Percentiles rank a stretch among this genome's conserved stretches.
Evolutionary conservation across 2,329 filamentous ascomycete genomes (phyloP).

Genomic region (Colletotrichum sp.): DNA sequence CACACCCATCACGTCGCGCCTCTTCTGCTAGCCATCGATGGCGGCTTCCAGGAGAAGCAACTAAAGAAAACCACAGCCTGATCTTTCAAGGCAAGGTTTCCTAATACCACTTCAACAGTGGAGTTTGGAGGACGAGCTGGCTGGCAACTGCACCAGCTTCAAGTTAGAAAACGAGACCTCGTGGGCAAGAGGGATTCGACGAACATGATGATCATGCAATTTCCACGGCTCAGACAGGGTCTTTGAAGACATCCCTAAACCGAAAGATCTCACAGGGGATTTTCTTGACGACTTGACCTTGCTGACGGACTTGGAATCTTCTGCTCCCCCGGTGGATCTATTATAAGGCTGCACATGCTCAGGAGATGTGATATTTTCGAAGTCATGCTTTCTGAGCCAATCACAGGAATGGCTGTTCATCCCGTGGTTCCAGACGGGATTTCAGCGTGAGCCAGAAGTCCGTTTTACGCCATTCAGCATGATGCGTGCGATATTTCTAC

Average conservation of each 20-base stretch:
- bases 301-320: not conserved
- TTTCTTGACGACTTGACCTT: not conserved
- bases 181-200: not conserved
- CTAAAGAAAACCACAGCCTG: not conserved
- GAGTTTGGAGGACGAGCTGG: not conserved
- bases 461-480: not conserved
- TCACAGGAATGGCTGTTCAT: not conserved
- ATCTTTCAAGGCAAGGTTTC: not conserved
- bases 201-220: not conserved
- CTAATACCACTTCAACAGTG: not conserved
- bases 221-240: not conserved
- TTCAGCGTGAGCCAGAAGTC: not conserved
- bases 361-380: not conserved
- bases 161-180: not conserved
- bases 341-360: not conserved
- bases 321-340: not conserved
- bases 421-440: not conserved
- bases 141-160: not conserved
- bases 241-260: not conserved
- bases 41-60: not conserved
- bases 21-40: not conserved
- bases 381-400: not conserved
- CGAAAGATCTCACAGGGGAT: not conserved
- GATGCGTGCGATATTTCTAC: not conserved
- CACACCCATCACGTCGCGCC: not conserved